These are phyloP conservation scores for Yamadazyma songkhlaensis DNA, from an alignment of 1,139 yeast genomes.

Conservation along the genomic window DNA sequence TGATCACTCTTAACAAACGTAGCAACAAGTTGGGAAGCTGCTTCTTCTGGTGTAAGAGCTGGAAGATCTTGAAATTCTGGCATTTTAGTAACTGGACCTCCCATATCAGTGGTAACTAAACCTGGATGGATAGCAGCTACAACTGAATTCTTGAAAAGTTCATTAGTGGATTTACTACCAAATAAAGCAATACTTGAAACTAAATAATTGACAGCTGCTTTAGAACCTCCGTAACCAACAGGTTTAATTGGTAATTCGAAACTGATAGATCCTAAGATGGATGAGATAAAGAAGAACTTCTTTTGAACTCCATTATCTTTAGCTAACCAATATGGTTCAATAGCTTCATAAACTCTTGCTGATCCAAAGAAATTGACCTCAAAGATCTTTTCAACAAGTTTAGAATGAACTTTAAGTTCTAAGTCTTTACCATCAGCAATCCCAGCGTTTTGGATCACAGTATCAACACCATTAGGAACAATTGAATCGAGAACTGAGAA, in stretches of 20 bases:
- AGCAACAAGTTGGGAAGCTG: constrained; percentile 2
- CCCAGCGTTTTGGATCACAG: constrained; percentile 13
- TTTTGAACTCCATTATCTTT: constrained; percentile 10
- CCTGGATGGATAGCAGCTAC: constrained; percentile 29
- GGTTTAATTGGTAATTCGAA: constrained; percentile 1
- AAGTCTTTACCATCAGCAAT: constrained; percentile 2
- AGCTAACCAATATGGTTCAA: constrained; percentile 8
- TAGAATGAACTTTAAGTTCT: not conserved
- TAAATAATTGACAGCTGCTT: constrained; percentile 30
- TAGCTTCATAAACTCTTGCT: constrained; percentile 9
- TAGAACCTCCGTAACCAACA: constrained; percentile 29
- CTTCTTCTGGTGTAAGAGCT: constrained; percentile 3
- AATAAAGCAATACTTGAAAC: constrained; percentile 15
- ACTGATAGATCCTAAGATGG: constrained; percentile 1
- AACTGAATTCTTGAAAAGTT: constrained; percentile 14
- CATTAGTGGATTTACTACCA: constrained; percentile 12
- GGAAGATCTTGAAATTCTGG: not conserved
- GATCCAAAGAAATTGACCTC: constrained; percentile 12
- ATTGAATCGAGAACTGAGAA: constrained; percentile 2
- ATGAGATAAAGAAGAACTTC: constrained; percentile 8
- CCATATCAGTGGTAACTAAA: constrained; percentile 25
- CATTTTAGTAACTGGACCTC: not conserved
- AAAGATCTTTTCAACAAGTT: not conserved
- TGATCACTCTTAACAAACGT: too few relatives aligned
- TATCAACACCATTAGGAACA: constrained; percentile 13